Base-by-base conservation (phyloP, 148 eudicot species). In the Chenopodium suecicum region DNA sequence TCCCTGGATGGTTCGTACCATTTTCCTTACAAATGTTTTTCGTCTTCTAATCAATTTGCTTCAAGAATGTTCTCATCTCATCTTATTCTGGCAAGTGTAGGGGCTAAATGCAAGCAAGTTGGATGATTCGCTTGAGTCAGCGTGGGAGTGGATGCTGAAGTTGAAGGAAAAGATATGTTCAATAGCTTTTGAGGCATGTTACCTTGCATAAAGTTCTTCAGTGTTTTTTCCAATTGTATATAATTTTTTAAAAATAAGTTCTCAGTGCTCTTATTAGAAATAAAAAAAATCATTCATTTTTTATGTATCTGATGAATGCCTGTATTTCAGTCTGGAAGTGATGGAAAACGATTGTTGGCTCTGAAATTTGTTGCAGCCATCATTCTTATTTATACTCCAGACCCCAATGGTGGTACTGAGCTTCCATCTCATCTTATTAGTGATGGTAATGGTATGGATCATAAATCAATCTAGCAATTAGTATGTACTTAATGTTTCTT, bases 371-470 rank as follows among this genome's bases (percentile, higher is more conserved):
- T 96, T 83, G 93, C 91, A 80, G 87, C 94, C 11, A 83, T 91
- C 78, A 85, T 94, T 78, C 92, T 94, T 76, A 90, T 94, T 65
- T 96, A 92, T 80, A 96, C 99, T 48, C 95, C 95, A 46, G 97
- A 96, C 80, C 98, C 99, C 78, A 86, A 80, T 91, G 95, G 92
- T 56, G 78, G 90, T 82, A 54, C 86, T 58, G 99, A 94, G 88
- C 94, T 90, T 46, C 92, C 99, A 76, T 50, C 84, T 84, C 83
- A 81, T 81, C 84, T 81, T 63, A 82, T 70, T 68, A 85, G 78
- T 83, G 92, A 89, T 88, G 95, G 99, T 96, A 89, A 80, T 68
- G 71, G 95, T 94, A 77, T 69, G 75, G 46, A 44, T 47, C 54
- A 76, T 46, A 56, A 5, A 56, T 82, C 31, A 75, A 66, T 76